These are phyloP conservation scores for Pyrus betulifolia DNA, from an alignment of 306 rosid genomes.

Conservation along the genomic window DNA sequence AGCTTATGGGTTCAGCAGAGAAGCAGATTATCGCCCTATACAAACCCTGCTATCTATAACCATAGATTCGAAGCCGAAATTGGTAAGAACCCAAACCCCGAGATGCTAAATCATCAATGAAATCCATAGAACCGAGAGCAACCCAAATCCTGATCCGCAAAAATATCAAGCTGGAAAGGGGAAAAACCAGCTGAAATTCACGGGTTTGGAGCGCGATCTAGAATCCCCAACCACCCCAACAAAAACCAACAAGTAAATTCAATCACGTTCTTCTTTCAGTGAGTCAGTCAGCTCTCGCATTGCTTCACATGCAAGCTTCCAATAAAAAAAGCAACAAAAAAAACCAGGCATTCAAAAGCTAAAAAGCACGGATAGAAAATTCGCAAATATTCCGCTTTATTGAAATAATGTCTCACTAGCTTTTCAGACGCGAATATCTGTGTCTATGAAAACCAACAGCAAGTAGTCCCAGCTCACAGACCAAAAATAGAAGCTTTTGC, in stretches of 20 bases:
- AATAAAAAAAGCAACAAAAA: slow-evolving; percentile 28
- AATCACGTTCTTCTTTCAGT: slow-evolving; percentile 37
- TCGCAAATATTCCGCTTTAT: slow-evolving; percentile 30
- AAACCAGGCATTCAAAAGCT: slow-evolving; percentile 24
- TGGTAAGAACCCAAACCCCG: slow-evolving; percentile 2
- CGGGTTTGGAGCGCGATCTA: slow-evolving; percentile 25
- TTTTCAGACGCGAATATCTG: slow-evolving; percentile 5
- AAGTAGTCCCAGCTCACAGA: slow-evolving; percentile 13
- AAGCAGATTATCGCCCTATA: background rate
- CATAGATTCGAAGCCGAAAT: slow-evolving; percentile 18
- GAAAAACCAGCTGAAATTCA: slow-evolving; percentile 15
- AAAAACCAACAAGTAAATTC: slow-evolving; percentile 29
- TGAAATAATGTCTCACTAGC: slow-evolving; percentile 26
- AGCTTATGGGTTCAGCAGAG: background rate
- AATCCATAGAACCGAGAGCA: slow-evolving; percentile 26
- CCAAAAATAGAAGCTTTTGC: background rate
- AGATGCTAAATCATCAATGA: slow-evolving; percentile 41
- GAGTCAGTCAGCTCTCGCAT: slow-evolving; percentile 40
- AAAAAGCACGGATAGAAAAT: slow-evolving; percentile 18
- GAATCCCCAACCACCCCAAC: slow-evolving; percentile 23
- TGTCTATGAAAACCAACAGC: slow-evolving; percentile 21
- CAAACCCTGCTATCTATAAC: slow-evolving; percentile 29
- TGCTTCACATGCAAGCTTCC: slow-evolving; percentile 82
- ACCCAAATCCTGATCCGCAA: slow-evolving; percentile 31
- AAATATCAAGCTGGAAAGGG: slow-evolving; percentile 11